phyloP scores from a whole-genome alignment of 257 asterid genomes.

The Pogostemon cablin region DNA sequence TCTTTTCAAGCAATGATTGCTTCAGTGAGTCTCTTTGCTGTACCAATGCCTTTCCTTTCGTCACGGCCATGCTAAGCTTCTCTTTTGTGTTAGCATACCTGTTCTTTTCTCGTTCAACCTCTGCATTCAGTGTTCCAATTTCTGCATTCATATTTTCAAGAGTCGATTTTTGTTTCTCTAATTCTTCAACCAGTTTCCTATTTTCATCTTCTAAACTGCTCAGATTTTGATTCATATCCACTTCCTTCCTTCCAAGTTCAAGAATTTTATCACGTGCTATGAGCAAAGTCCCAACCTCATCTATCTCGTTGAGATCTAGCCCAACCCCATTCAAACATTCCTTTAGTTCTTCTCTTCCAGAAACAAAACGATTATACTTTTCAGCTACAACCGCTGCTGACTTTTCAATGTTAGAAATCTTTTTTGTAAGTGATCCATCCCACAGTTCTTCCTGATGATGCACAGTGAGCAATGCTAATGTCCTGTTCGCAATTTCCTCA shows the following conservation, averaged over 20 bases:
- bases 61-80: conserved; percentile 97
- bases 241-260: conserved; percentile 63
- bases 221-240: conserved; percentile 48
- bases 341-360: conserved; percentile 61
- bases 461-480: conserved; percentile 50
- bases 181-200: conserved; percentile 58
- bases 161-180: conserved; percentile 56
- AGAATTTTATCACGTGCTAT: conserved; percentile 52
- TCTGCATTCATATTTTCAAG: conserved; percentile 63
- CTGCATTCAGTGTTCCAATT: conserved; percentile 59
- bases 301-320: conserved; percentile 44
- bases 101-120: conserved; percentile 78
- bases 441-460: conserved; percentile 50
- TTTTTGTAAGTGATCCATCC: conserved; percentile 54
- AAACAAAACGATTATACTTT: conserved; percentile 52
- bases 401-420: conserved; percentile 61
- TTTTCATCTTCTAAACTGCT: conserved; percentile 62
- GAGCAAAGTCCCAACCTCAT: conserved; percentile 55
- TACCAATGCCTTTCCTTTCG: conserved; percentile 97
- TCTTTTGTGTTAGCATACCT: conserved; percentile 82
- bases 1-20: conserved; percentile 78
- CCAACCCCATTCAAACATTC: conserved; percentile 54
- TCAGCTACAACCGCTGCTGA: conserved; percentile 50
- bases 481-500: conserved; percentile 57
- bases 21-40: conserved; percentile 88